phyloP scores from a whole-genome alignment of 106 monocot species.

The Dendrobium officinale region DNA sequence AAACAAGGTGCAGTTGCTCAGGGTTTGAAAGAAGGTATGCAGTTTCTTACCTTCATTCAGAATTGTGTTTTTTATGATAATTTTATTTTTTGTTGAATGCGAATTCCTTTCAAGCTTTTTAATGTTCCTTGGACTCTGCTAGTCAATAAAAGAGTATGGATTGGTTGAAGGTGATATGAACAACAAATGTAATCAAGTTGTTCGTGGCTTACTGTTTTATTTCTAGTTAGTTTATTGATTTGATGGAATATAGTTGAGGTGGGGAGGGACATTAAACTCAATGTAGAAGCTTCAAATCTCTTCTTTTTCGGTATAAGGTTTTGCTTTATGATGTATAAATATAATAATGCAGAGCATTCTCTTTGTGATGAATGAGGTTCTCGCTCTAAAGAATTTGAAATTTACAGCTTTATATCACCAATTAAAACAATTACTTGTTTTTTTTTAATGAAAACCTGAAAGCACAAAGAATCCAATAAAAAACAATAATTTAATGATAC shows the following conservation, averaged over 20 bases:
- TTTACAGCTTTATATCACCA: background rate
- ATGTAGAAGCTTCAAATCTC: background rate
- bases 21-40: slow-evolving; percentile 7
- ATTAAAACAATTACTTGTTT: background rate
- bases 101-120: background rate
- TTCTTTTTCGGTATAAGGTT: background rate
- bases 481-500: background rate
- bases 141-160: background rate
- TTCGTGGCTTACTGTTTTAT: background rate
- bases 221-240: background rate
- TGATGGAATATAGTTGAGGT: background rate
- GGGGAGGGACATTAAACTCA: background rate
- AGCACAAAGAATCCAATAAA: background rate
- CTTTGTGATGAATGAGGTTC: background rate
- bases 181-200: background rate
- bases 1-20: slow-evolving; percentile 13
- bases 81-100: background rate
- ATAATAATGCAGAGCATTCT: background rate
- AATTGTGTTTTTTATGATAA: background rate
- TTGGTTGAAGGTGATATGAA: background rate
- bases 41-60: background rate
- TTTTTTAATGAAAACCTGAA: background rate
- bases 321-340: background rate
- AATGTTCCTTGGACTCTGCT: background rate
- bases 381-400: background rate